Evolutionary conservation across 768 basidiomycete genomes (phyloP).

Genomic region (Panaeolus cyanescens): DNA sequence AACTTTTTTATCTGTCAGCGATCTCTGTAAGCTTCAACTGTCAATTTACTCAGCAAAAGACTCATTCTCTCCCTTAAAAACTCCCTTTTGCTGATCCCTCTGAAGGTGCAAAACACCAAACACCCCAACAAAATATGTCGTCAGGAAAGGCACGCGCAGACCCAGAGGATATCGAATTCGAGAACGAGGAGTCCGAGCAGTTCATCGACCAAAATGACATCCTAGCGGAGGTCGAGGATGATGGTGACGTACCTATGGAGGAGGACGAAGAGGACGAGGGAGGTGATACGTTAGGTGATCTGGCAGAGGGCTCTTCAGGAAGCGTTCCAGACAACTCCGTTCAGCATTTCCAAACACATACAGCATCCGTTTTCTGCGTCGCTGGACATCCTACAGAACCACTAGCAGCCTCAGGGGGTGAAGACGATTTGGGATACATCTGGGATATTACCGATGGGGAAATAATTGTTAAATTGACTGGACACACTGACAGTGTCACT

Average conservation of each 20-base stretch:
- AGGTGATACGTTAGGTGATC: conserved; percentile 40
- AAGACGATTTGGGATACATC: conserved; percentile 93
- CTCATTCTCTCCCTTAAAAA: background rate
- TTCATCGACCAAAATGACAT: conserved; percentile 72
- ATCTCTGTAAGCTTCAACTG: conserved; percentile 16
- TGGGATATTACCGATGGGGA: conserved; percentile 88
- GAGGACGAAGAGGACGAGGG: conserved; percentile 60
- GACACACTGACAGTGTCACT: conserved; percentile 92
- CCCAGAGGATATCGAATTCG: conserved; percentile 37
- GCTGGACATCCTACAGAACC: conserved; percentile 81
- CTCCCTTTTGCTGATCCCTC: background rate
- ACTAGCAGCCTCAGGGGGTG: conserved; percentile 89
- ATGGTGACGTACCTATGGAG: conserved; percentile 73
- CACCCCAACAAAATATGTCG: conserved; percentile 27
- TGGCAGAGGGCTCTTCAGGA: conserved; percentile 41
- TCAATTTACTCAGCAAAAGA: conserved; percentile 18
- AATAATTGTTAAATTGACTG: conserved; percentile 80
- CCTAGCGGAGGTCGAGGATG: conserved; percentile 61
- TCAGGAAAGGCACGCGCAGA: conserved; percentile 30
- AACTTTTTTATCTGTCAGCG: conserved; percentile 25
- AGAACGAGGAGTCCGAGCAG: conserved; percentile 53
- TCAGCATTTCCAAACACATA: conserved; percentile 69
- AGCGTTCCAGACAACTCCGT: conserved; percentile 61
- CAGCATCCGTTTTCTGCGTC: conserved; percentile 80
- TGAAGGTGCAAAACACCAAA: background rate